These are phyloP conservation scores for Eremochloa ophiuroides DNA, from an alignment of 176 grass and related monocot genomes.

Conservation along the genomic window DNA sequence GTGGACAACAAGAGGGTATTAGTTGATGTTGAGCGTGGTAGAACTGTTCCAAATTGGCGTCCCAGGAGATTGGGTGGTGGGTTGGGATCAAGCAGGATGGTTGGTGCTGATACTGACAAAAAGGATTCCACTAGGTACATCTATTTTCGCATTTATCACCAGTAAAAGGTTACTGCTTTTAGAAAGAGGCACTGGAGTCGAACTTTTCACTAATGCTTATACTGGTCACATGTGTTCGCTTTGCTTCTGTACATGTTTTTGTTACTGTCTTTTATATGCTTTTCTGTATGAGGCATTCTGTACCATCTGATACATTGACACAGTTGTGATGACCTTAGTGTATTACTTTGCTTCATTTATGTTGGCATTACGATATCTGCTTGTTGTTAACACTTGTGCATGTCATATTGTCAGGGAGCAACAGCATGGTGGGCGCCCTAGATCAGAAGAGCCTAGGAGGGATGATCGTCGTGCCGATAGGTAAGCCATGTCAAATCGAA, in stretches of 20 bases:
- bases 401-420: slow-evolving; percentile 55
- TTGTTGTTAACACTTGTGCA: neutral
- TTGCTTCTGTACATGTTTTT: neutral
- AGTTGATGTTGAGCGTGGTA: slow-evolving; percentile 95
- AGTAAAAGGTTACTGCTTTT: neutral
- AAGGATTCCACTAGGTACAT: slow-evolving; percentile 27
- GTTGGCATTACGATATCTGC: neutral
- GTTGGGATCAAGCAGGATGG: slow-evolving; percentile 90
- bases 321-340: neutral
- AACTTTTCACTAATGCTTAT: neutral
- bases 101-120: slow-evolving; percentile 48
- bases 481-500: slow-evolving; percentile 23
- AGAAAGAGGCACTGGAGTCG: neutral
- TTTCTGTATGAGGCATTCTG: slow-evolving; percentile 2
- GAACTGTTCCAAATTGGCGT: slow-evolving; percentile 92
- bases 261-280: neutral
- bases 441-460: slow-evolving; percentile 76
- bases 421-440: slow-evolving; percentile 42
- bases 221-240: neutral
- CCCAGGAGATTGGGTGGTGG: slow-evolving; percentile 95
- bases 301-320: slow-evolving; percentile 13
- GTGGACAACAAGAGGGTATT: slow-evolving; percentile 67
- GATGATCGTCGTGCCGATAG: slow-evolving; percentile 56
- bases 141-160: neutral
- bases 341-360: neutral